Evolutionary conservation across 176 grass and related monocot species (phyloP).

Genomic region (Eragrostis curvula): DNA sequence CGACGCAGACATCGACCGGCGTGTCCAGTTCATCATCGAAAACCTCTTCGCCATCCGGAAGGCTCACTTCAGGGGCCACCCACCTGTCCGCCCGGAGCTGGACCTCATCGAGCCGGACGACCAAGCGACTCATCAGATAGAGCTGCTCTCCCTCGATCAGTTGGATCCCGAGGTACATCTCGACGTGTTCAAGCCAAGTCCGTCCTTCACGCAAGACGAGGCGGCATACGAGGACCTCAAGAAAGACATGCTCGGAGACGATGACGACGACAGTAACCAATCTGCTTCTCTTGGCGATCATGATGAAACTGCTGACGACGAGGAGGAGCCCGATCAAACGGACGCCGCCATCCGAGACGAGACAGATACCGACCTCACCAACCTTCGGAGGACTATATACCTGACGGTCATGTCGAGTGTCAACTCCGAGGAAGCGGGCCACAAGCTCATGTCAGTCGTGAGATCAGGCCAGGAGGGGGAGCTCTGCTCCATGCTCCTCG

Average conservation of each 20-base stretch:
- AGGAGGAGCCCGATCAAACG: constrained; percentile 15
- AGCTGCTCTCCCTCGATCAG: no score
- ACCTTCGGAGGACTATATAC: constrained; percentile 56
- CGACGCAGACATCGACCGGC: constrained; percentile 45
- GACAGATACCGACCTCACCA: constrained; percentile 44
- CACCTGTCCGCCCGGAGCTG: constrained; percentile 36
- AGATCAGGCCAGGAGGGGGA: constrained; percentile 60
- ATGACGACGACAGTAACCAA: background rate
- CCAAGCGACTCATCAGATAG: constrained; percentile 43
- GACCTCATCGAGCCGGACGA: constrained; percentile 60
- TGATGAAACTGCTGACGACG: constrained; percentile 33
- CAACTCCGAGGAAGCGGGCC: constrained; percentile 50
- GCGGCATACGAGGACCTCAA: background rate
- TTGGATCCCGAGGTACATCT: constrained; percentile 49
- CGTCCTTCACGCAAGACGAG: constrained; percentile 6
- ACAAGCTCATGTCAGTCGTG: constrained; percentile 46
- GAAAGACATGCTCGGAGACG: background rate
- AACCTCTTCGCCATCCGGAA: constrained; percentile 50
- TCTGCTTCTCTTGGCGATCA: no score
- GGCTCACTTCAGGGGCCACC: constrained; percentile 45
- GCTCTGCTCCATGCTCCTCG: constrained; percentile 64
- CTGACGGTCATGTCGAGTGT: constrained; percentile 59
- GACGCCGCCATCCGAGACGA: constrained; percentile 25
- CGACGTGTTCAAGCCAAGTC: constrained; percentile 50
- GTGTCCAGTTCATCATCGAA: constrained; percentile 47